Evolutionary conservation across 805 yeast genomes (phyloP).

Genomic region (Blastobotrys mokoenaii): DNA sequence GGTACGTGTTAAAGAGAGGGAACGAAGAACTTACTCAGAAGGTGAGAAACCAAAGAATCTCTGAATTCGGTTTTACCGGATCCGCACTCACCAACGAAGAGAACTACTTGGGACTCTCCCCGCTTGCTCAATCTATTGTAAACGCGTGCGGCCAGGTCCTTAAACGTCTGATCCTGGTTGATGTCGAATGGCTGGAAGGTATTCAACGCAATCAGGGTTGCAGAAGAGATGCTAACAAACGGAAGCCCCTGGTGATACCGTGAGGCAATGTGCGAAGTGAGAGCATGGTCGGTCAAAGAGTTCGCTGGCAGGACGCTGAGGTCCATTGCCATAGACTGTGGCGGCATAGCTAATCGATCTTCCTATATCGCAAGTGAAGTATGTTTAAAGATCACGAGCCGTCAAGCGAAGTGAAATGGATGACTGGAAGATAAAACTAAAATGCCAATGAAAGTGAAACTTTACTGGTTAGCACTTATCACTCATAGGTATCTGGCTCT

Average conservation of each 20-base stretch:
- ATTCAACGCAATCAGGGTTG: conserved; percentile 32
- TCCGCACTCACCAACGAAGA: conserved; percentile 35
- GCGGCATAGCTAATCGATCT: conserved; percentile 12
- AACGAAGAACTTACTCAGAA: conserved; percentile 18
- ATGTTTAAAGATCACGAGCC: too few species aligned
- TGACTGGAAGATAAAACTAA: background rate
- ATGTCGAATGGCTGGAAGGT: conserved; percentile 31
- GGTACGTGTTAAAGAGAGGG: background rate
- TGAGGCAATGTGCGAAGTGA: conserved; percentile 36
- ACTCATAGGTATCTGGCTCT: background rate
- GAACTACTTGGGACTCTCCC: conserved; percentile 30
- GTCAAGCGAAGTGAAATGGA: too few species aligned
- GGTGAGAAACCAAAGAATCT: conserved; percentile 22
- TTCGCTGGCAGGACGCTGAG: conserved; percentile 30
- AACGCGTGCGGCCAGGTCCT: conserved; percentile 31
- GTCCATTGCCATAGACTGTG: conserved; percentile 23
- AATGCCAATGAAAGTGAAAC: background rate
- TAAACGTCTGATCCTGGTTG: conserved; percentile 30
- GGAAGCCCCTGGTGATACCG: conserved; percentile 35
- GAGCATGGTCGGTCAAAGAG: conserved; percentile 31
- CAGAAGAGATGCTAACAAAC: conserved; percentile 30
- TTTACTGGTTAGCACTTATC: background rate
- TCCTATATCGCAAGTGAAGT: too few species aligned
- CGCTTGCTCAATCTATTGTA: conserved; percentile 30
- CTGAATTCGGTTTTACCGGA: conserved; percentile 34